Conservation (phyloP, 2,329 filamentous ascomycete genomes). For the Xylariaceae sp. region DNA sequence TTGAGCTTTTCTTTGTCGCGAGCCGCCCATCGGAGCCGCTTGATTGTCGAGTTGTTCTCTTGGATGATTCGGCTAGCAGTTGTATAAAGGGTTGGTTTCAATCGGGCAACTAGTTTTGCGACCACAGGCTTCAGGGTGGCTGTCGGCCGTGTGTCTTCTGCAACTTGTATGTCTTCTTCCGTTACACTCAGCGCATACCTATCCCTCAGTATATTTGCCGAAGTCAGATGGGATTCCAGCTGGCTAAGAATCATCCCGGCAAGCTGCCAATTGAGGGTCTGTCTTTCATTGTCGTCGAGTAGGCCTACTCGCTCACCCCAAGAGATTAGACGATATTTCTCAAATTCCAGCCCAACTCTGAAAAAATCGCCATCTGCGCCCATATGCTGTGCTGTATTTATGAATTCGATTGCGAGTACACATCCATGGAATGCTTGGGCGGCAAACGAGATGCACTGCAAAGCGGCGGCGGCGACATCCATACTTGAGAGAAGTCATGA, state of each 20-base stretch:
- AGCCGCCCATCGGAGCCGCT: conserved; percentile 17
- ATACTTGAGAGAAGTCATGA: background rate
- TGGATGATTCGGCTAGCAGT: conserved; percentile 17
- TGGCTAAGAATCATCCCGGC: conserved; percentile 16
- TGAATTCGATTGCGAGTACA: conserved; percentile 16
- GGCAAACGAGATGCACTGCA: conserved; percentile 12
- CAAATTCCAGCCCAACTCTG: conserved; percentile 16
- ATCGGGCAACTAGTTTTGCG: conserved; percentile 12
- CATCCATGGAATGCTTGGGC: conserved; percentile 16
- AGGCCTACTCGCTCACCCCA: conserved; percentile 17
- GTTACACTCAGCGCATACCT: conserved; percentile 18
- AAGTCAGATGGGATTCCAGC: conserved; percentile 13
- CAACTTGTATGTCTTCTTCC: conserved; percentile 10
- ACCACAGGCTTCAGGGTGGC: conserved; percentile 9
- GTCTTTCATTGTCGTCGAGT: conserved; percentile 6
- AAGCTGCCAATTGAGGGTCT: conserved; percentile 18
- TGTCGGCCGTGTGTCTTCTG: background rate
- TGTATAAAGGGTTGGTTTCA: conserved; percentile 14
- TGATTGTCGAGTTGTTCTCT: conserved; percentile 13
- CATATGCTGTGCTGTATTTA: conserved; percentile 17
- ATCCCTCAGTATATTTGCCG: conserved; percentile 10
- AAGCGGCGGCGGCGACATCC: conserved; percentile 11
- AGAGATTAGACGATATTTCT: conserved; percentile 17
- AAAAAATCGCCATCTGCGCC: conserved; percentile 19
- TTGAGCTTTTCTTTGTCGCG: conserved; percentile 13